These are phyloP conservation scores for Cucurbita argyrosperma DNA, from an alignment of 306 rosid genomes.

Conservation along the genomic window DNA sequence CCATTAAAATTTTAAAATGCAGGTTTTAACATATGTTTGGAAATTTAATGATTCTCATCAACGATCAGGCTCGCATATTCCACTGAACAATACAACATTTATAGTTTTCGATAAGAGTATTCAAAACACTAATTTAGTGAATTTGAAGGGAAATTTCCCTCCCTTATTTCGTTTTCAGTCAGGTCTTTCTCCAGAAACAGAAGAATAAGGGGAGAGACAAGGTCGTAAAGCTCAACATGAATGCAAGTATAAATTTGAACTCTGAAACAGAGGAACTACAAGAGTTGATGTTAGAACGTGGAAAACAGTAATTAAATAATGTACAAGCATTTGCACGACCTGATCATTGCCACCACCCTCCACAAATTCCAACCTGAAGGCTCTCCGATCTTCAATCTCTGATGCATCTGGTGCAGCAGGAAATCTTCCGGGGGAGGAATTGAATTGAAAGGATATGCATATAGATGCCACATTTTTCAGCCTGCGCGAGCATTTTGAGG, in stretches of 20 bases:
- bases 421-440: background rate
- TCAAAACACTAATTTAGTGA: background rate
- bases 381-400: background rate
- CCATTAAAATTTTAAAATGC: background rate
- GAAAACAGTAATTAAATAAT: background rate
- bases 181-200: background rate
- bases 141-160: background rate
- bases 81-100: background rate
- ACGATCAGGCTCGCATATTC: background rate
- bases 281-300: background rate
- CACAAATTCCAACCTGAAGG: background rate
- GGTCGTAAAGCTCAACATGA: background rate
- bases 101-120: background rate
- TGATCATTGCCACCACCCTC: background rate
- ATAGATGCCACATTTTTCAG: slow-evolving; percentile 12
- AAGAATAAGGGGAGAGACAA: background rate
- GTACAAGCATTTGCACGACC: background rate
- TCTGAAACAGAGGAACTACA: background rate
- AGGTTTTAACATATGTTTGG: no score
- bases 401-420: background rate
- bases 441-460: background rate
- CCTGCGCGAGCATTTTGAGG: slow-evolving; percentile 39
- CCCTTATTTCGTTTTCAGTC: background rate
- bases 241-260: background rate
- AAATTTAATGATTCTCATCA: background rate